phyloP scores from a whole-genome alignment of 495 filamentous ascomycete species.

The Parmelia sp. region DNA sequence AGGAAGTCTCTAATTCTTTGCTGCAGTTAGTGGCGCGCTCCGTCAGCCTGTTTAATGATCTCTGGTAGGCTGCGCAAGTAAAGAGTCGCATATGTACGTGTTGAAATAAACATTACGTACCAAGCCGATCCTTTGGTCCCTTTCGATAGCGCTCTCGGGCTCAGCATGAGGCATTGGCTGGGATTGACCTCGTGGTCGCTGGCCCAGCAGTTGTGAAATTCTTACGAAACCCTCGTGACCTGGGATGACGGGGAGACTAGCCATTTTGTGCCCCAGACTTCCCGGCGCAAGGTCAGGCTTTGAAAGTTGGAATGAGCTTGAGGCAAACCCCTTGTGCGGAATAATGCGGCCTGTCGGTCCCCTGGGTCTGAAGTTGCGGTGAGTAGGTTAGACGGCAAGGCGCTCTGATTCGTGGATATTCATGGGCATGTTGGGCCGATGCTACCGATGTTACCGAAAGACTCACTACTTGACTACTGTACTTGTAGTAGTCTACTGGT shows the following conservation, averaged over 20 bases:
- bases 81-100: constrained; percentile 4
- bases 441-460: too few species aligned
- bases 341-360: not conserved
- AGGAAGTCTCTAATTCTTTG: constrained; percentile 91
- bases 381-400: not conserved
- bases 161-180: constrained; percentile 43
- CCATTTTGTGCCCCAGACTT: constrained; percentile 10
- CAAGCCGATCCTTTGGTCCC: constrained; percentile 87
- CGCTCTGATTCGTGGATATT: not conserved
- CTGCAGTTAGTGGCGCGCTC: constrained; percentile 38
- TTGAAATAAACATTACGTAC: constrained; percentile 47
- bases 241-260: constrained; percentile 23
- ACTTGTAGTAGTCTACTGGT: not conserved
- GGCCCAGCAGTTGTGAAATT: constrained; percentile 70
- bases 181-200: constrained; percentile 43
- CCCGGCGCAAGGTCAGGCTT: not conserved
- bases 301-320: too few species aligned
- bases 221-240: constrained; percentile 60
- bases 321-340: not conserved
- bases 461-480: too few species aligned
- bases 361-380: not conserved
- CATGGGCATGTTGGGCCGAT: not conserved
- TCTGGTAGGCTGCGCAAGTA: constrained; percentile 13
- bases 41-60: constrained; percentile 8
- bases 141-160: constrained; percentile 70